Evolutionary conservation across 306 rosid genomes (phyloP).

Genomic region (Lithocarpus polystachyus): DNA sequence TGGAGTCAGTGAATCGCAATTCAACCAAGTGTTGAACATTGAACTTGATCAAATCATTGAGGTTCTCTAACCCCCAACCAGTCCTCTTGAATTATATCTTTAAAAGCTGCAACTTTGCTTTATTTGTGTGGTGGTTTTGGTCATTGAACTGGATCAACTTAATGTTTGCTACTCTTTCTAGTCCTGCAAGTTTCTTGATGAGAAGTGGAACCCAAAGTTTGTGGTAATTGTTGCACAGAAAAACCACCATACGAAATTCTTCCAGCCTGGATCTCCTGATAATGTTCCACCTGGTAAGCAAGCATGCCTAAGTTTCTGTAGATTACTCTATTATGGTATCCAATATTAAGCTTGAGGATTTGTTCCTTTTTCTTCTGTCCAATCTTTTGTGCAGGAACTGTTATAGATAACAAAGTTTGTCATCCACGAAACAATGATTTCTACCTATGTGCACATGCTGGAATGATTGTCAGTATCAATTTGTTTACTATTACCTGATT

Average conservation of each 20-base stretch:
- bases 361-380: not conserved
- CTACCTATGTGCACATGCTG: slow-evolving; percentile 92
- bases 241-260: slow-evolving; percentile 89
- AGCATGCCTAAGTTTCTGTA: not conserved
- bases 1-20: slow-evolving; percentile 92
- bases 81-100: not conserved
- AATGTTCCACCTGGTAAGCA: slow-evolving; percentile 82
- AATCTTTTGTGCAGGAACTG: slow-evolving; percentile 53
- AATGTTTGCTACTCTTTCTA: slow-evolving; percentile 1
- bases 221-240: slow-evolving; percentile 85
- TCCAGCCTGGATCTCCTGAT: slow-evolving; percentile 66
- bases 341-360: not conserved
- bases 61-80: slow-evolving; percentile 34
- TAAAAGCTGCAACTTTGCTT: not conserved
- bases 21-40: slow-evolving; percentile 79
- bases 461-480: slow-evolving; percentile 76
- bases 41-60: slow-evolving; percentile 79
- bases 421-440: slow-evolving; percentile 89
- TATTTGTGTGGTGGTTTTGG: too few species aligned
- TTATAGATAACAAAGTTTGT: slow-evolving; percentile 83
- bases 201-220: slow-evolving; percentile 79
- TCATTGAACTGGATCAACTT: not conserved
- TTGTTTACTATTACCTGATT: not conserved
- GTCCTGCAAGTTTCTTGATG: slow-evolving; percentile 90
- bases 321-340: not conserved